phyloP scores from a whole-genome alignment of 2,329 filamentous ascomycete genomes.

The Escovopsis weberi region DNA sequence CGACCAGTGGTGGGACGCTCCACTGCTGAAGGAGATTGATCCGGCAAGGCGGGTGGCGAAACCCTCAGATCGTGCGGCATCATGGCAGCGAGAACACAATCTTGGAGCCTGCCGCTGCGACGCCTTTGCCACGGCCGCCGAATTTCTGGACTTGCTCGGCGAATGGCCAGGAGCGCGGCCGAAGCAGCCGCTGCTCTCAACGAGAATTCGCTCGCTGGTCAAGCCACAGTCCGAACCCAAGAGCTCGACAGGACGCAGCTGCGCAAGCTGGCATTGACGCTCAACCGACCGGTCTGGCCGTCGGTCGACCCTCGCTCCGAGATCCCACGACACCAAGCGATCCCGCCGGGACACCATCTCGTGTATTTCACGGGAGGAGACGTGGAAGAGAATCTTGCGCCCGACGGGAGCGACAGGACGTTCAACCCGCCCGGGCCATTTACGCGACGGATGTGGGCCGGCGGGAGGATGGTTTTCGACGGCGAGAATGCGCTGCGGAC shows the following conservation, averaged over 20 bases:
- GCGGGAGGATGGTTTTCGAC: conserved; percentile 33
- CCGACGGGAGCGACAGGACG: conserved; percentile 44
- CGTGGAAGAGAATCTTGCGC: conserved; percentile 37
- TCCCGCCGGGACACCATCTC: conserved; percentile 47
- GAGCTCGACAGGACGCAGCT: conserved; percentile 47
- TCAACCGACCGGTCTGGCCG: conserved; percentile 32
- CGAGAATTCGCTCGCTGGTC: conserved; percentile 13
- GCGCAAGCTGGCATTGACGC: conserved; percentile 44
- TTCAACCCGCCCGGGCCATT: conserved; percentile 47
- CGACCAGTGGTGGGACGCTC: too few relatives aligned
- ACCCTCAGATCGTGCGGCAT: too few relatives aligned
- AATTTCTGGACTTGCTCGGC: too few relatives aligned
- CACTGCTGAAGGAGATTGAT: too few relatives aligned
- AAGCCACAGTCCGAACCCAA: conserved; percentile 24
- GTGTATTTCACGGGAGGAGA: conserved; percentile 47
- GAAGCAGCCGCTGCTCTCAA: conserved; percentile 20
- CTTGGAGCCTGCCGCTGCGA: too few relatives aligned
- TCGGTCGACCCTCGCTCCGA: conserved; percentile 21
- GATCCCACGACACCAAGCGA: conserved; percentile 25
- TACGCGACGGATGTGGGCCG: conserved; percentile 54
- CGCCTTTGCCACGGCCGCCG: too few relatives aligned
- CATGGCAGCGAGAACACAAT: too few relatives aligned
- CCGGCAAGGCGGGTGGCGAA: too few relatives aligned
- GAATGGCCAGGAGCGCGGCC: conserved; percentile 10
- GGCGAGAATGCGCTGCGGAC: conserved; percentile 25